Evolutionary conservation across 345 rosid species (phyloP).

Genomic region (Gossypium raimondii): DNA sequence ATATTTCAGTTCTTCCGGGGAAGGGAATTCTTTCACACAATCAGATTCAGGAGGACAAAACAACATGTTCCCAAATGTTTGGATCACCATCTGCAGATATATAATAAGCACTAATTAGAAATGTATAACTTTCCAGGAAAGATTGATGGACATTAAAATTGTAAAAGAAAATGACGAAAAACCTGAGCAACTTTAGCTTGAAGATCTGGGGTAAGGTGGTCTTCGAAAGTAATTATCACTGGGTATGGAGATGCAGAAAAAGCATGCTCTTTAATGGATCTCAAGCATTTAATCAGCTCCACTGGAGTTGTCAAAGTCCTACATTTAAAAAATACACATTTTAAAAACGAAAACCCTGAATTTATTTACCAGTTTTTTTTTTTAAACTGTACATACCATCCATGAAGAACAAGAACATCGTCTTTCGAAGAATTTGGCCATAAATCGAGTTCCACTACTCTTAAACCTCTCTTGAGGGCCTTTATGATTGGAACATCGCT

Average conservation of each 20-base stretch:
- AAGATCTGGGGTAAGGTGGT: constrained; percentile 70
- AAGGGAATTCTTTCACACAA: constrained; percentile 54
- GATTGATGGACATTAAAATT: background rate
- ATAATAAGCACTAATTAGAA: background rate
- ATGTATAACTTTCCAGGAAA: background rate
- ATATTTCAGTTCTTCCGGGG: constrained; percentile 65
- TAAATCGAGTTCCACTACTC: constrained; percentile 89
- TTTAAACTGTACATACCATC: constrained; percentile 47
- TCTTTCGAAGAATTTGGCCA: constrained; percentile 81
- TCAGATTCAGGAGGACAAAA: constrained; percentile 42
- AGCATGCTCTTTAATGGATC: constrained; percentile 64
- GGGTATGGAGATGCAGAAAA: constrained; percentile 64
- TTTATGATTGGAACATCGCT: constrained; percentile 84
- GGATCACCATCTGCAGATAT: constrained; percentile 48
- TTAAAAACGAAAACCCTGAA: background rate
- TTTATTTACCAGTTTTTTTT: background rate
- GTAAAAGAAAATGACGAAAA: background rate
- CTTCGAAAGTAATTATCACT: constrained; percentile 72
- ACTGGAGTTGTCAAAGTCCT: constrained; percentile 88
- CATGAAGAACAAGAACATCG: constrained; percentile 80
- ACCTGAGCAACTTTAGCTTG: constrained; percentile 78
- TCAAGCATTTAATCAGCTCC: constrained; percentile 62
- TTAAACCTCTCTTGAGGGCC: constrained; percentile 64
- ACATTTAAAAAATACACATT: constrained; percentile 23
- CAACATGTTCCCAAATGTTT: constrained; percentile 54